Evolutionary conservation across 2,329 filamentous ascomycete genomes (phyloP), one percentile per base, ranked within the genome.

Genomic region (Triangularia verruculosa): DNA sequence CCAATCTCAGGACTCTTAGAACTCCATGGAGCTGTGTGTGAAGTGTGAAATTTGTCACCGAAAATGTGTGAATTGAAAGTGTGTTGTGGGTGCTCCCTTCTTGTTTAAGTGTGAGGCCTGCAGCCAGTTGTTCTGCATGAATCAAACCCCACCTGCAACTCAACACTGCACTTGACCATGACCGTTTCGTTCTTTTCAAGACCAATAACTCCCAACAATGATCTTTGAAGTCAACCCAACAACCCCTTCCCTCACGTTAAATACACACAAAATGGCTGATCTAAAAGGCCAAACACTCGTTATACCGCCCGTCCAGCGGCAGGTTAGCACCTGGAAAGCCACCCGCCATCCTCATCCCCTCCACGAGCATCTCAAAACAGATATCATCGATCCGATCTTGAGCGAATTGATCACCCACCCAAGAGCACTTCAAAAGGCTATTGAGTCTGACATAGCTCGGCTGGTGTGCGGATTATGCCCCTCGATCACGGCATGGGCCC

Each of bases 271-370:
- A 17, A 53, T 61, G 9, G 9, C 15, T 17, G 3, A 27, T n/a
- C 63, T 68, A 9, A 17, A 8, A 7, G 62, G 64, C 43, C 54
- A 67, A 6, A 34, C 12, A 0, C 54, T 68, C 20, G 20, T 22
- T 51, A 64, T 68, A 24, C 67, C 67, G 6, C 11, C 67, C 57
- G 56, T 67, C 15, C 24, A 27, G 3, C 61, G 60, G 2, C 34
- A 51, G 0, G 66, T 69, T 24, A n/a, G n/a, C n/a, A 20, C 52
- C 5, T 69, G 67, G 66, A 61, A 65, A n/a, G 12, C 13, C 2
- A 20, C 24, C 4, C 47, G 61, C 9, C 63, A 63, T 15, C 39
- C 68, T 30, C 67, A 65, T 43, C 64, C 63, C 1, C 27, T 52
- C 32, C 57, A 68, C 27, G 17, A 15, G 4, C 59, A 15, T 17